Evolutionary conservation across 2,329 filamentous ascomycete genomes (phyloP).

Genomic region (Domatiomyces globalis): DNA sequence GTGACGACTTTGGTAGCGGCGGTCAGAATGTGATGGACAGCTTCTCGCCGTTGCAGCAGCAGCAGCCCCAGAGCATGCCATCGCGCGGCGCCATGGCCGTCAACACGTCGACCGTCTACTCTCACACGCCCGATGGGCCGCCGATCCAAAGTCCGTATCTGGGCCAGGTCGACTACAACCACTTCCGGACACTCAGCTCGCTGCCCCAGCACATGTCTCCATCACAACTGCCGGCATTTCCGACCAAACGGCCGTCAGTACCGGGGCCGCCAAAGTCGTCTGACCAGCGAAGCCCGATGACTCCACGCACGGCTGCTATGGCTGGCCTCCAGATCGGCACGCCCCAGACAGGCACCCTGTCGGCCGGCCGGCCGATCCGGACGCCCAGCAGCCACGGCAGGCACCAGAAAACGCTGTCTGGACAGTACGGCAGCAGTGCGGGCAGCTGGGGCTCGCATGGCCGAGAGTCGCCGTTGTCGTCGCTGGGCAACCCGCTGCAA

Average conservation of each 20-base stretch:
- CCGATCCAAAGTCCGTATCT: constrained; percentile 85
- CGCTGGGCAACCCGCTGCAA: constrained; percentile 43
- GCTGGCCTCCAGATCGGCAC: constrained; percentile 57
- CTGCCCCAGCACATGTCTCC: constrained; percentile 29
- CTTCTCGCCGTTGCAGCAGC: not conserved
- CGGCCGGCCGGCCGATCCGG: constrained; percentile 58
- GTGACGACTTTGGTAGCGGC: constrained; percentile 11
- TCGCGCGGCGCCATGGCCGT: constrained; percentile 33
- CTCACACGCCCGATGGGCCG: constrained; percentile 79
- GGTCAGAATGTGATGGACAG: constrained; percentile 1
- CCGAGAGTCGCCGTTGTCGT: constrained; percentile 68
- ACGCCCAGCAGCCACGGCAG: constrained; percentile 44
- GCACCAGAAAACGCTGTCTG: constrained; percentile 73
- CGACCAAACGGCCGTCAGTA: constrained; percentile 48
- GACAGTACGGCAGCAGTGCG: constrained; percentile 79
- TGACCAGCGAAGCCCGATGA: constrained; percentile 64
- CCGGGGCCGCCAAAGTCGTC: constrained; percentile 62
- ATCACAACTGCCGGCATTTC: constrained; percentile 27
- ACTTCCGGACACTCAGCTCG: constrained; percentile 49
- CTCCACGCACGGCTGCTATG: constrained; percentile 69
- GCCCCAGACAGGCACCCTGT: constrained; percentile 58
- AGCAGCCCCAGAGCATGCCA: constrained; percentile 22
- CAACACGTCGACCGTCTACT: constrained; percentile 61
- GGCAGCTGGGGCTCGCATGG: constrained; percentile 73
- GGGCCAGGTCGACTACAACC: constrained; percentile 57